A percentile compares a stretch with the other conserved stretches of the same genome.
phyloP scores from a whole-genome alignment of 495 filamentous ascomycete genomes.

The Sabuloglossum arenarium region DNA sequence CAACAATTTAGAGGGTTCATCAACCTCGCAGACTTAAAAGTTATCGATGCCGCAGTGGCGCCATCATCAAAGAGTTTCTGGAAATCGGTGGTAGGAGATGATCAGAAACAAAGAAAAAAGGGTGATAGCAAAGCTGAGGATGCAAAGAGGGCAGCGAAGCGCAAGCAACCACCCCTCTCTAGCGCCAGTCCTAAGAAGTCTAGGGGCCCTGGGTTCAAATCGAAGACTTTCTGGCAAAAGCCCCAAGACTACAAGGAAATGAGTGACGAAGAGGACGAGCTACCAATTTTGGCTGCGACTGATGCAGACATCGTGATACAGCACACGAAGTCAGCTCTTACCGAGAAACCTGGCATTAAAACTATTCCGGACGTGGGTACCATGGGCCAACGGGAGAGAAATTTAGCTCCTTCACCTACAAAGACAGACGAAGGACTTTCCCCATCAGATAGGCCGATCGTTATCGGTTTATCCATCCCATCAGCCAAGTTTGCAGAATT shows the following conservation, averaged over 20 bases:
- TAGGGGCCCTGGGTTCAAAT: neutral
- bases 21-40: neutral
- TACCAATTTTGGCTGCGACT: neutral
- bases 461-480: conserved; percentile 60
- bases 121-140: neutral
- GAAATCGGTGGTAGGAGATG: neutral
- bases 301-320: neutral
- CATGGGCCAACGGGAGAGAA: neutral
- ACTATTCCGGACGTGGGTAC: neutral
- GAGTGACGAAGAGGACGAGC: neutral
- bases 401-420: neutral
- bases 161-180: neutral
- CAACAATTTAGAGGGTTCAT: neutral
- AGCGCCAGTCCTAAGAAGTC: neutral
- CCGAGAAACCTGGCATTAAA: neutral
- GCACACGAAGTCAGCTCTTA: neutral
- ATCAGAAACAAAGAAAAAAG: neutral
- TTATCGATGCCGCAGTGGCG: neutral
- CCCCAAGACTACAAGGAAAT: neutral
- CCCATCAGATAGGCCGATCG: conserved; percentile 51
- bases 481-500: conserved; percentile 30
- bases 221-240: neutral
- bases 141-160: neutral
- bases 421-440: conserved; percentile 35
- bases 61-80: neutral